phyloP scores from a whole-genome alignment of 2,329 filamentous ascomycete species.

The Dactylellina haptotyla region DNA sequence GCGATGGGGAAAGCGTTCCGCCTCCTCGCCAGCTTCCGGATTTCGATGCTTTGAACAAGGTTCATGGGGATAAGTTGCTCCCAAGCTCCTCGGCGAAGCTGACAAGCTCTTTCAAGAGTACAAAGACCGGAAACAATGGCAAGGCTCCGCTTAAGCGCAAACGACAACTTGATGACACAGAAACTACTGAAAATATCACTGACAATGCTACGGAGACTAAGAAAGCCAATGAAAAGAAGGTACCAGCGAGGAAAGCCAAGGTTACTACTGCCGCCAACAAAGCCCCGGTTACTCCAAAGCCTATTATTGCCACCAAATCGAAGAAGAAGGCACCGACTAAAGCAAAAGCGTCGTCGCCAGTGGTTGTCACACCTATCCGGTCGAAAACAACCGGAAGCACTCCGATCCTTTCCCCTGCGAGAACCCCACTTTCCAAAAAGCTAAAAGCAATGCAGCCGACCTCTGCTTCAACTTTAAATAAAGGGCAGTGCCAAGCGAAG shows the following conservation, averaged over 20 bases:
- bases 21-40: slow-evolving; percentile 44
- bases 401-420: background rate
- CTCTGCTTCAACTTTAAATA: slow-evolving; percentile 11
- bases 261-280: slow-evolving; percentile 5
- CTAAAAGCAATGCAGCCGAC: slow-evolving; percentile 13
- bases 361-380: background rate
- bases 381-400: background rate
- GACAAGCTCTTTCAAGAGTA: slow-evolving; percentile 28
- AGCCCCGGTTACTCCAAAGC: slow-evolving; percentile 5
- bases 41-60: slow-evolving; percentile 47
- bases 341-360: too few species aligned
- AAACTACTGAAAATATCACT: background rate
- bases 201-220: background rate
- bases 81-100: slow-evolving; percentile 39
- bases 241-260: slow-evolving; percentile 20
- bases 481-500: background rate
- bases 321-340: too few species aligned
- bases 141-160: slow-evolving; percentile 36
- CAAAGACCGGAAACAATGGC: background rate
- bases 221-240: background rate
- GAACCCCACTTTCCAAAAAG: background rate
- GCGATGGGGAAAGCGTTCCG: slow-evolving; percentile 31
- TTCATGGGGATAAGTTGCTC: slow-evolving; percentile 35
- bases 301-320: slow-evolving; percentile 1
- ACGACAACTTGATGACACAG: background rate